These are phyloP conservation scores for Talaromyces nanjingensis DNA, from an alignment of 495 filamentous ascomycete genomes.

Conservation along the genomic window DNA sequence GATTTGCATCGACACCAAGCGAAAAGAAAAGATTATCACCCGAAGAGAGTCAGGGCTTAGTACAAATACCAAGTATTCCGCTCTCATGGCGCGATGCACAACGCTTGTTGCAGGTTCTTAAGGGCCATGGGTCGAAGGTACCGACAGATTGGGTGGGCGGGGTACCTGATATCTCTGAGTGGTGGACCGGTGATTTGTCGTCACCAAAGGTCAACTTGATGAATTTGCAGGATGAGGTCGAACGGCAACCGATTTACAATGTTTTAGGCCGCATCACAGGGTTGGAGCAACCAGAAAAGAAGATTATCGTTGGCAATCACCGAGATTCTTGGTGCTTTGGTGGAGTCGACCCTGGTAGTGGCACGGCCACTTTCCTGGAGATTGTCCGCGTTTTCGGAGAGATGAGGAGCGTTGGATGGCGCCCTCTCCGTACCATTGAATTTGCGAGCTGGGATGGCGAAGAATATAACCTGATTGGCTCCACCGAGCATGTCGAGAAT, in stretches of 20 bases:
- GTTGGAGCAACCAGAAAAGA: constrained; percentile 75
- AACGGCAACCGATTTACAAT: constrained; percentile 84
- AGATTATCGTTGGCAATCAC: constrained; percentile 87
- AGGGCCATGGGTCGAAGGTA: constrained; percentile 66
- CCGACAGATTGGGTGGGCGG: constrained; percentile 71
- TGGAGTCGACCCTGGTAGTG: constrained; percentile 76
- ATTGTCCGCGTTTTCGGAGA: constrained; percentile 76
- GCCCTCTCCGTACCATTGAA: constrained; percentile 84
- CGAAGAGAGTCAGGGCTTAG: constrained; percentile 64
- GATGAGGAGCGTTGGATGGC: constrained; percentile 68
- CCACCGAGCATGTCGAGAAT: constrained; percentile 88
- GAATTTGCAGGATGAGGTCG: constrained; percentile 80
- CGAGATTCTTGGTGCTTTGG: constrained; percentile 92
- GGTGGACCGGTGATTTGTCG: constrained; percentile 74
- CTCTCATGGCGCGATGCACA: constrained; percentile 85
- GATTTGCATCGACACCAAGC: constrained; percentile 68
- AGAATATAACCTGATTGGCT: constrained; percentile 91
- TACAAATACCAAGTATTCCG: constrained; percentile 81
- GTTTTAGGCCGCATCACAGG: constrained; percentile 75
- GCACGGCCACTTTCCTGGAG: constrained; percentile 87
- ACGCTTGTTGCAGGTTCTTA: constrained; percentile 64
- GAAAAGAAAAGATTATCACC: constrained; percentile 54
- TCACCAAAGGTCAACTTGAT: constrained; percentile 77
- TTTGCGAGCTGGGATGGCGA: constrained; percentile 94
- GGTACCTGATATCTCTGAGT: constrained; percentile 61